These are phyloP conservation scores for Rhizopus delemar DNA, from an alignment of 371 early-diverging fungal species.

Conservation along the genomic window DNA sequence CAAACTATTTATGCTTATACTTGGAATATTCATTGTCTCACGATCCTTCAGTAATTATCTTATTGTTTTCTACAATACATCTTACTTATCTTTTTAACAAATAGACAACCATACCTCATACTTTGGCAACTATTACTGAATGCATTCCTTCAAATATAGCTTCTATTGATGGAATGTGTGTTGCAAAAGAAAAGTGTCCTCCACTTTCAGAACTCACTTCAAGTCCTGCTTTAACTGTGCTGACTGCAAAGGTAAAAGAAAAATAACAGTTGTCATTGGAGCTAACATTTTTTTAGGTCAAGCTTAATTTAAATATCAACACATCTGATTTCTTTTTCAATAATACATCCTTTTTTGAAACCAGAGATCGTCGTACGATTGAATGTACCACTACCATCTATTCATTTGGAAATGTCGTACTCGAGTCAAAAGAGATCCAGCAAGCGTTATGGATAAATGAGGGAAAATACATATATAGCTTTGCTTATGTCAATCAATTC, in stretches of 20 bases:
- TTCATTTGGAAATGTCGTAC: constrained; percentile 62
- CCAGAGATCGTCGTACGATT: constrained; percentile 49
- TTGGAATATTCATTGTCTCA: constrained; percentile 44
- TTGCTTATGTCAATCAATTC: constrained; percentile 66
- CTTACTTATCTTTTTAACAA: neutral
- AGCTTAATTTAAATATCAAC: constrained; percentile 45
- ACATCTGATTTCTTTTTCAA: constrained; percentile 45
- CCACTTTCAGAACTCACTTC: constrained; percentile 20
- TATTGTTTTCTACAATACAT: neutral
- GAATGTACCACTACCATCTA: constrained; percentile 65
- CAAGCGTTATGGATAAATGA: constrained; percentile 48
- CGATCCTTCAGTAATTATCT: constrained; percentile 29
- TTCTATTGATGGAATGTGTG: constrained; percentile 12
- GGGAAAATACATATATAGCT: constrained; percentile 49
- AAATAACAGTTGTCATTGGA: neutral
- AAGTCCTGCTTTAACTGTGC: constrained; percentile 8
- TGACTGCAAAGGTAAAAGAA: constrained; percentile 32
- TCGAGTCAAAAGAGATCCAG: constrained; percentile 60
- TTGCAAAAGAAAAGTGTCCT: constrained; percentile 40
- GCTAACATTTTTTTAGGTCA: constrained; percentile 3
- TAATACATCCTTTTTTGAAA: constrained; percentile 56
- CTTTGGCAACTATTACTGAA: constrained; percentile 40
- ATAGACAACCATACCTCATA: constrained; percentile 33
- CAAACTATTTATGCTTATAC: constrained; percentile 49
- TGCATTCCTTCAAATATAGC: constrained; percentile 43